Evolutionary conservation across 148 eudicot species (phyloP), one percentile per base, ranked within the genome.

Genomic region (Nyssa sinensis): DNA sequence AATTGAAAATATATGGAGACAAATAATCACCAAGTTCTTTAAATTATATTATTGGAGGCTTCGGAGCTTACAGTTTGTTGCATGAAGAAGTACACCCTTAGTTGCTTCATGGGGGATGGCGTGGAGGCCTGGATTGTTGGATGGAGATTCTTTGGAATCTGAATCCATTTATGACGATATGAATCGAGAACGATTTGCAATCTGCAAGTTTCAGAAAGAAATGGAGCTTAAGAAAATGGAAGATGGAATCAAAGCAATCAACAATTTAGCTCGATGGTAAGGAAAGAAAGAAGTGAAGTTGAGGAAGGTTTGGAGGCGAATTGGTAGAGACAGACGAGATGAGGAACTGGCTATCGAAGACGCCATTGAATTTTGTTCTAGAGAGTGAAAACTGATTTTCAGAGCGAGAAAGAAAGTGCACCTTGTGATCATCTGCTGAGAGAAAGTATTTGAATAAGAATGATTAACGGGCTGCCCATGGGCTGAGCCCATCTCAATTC

Each of bases 11-110:
- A 61, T 31, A 14, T 70, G 19, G 7, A 49, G 62, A 17, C 2
- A 49, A 21, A 69, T 59, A 69, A 59, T 21, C 66, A 65, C 8
- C 29, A 44, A 51, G n/a, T 35, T 23, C 27, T 30, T 3, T 28
- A 14, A 62, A n/a, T n/a, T n/a, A n/a, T 19, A 62, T 7, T 29
- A 21, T 55, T 25, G n/a, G n/a, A n/a, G n/a, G n/a, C n/a, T n/a
- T n/a, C n/a, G n/a, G n/a, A 19, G 25, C 73, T 69, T 81, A 94
- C 97, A 81, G 98, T 88, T 84, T 94, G 98, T 64, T 94, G 98
- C 90, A 94, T 85, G 61, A 94, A 57, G 69, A 91, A 94, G n/a
- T n/a, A n/a, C n/a, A 5, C 84, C 84, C 77, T 90, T 87, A 53
- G 98, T 94, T 60, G 90, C 93, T 62, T 85, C 94, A 86, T 44